Percentiles rank a stretch among this genome's conserved stretches.
Evolutionary conservation across 108 stramenopile genomes (phyloP).

Genomic region (Skeletonema marinoi): DNA sequence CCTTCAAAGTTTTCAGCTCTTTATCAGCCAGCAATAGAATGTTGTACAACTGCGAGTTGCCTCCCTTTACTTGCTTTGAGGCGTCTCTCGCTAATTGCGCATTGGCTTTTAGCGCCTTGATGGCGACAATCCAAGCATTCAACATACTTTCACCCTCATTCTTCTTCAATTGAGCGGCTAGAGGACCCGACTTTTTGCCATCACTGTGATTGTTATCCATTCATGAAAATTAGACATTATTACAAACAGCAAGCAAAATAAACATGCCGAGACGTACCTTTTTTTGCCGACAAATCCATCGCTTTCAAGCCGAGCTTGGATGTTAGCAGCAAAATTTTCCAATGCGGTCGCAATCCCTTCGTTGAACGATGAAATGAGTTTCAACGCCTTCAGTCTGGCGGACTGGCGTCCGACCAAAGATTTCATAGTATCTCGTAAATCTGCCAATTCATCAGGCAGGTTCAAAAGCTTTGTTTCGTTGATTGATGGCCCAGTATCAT

Average conservation of each 20-base stretch:
- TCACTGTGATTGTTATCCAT: constrained; percentile 1
- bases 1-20: constrained; percentile 50
- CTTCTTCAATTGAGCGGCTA: constrained; percentile 22
- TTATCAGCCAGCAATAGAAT: constrained; percentile 44
- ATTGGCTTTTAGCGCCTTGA: constrained; percentile 43
- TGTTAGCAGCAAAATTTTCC: constrained; percentile 24
- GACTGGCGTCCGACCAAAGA: constrained; percentile 40
- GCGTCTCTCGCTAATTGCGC: constrained; percentile 41
- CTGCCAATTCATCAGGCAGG: constrained; percentile 60
- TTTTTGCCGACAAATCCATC: constrained; percentile 32
- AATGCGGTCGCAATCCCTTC: constrained; percentile 42
- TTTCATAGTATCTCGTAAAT: constrained; percentile 62
- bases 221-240: background rate
- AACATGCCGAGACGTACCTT: constrained; percentile 10
- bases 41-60: constrained; percentile 46
- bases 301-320: constrained; percentile 17
- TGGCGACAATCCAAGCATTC: constrained; percentile 41
- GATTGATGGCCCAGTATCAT: constrained; percentile 59
- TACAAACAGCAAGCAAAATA: constrained; percentile 7
- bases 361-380: constrained; percentile 47
- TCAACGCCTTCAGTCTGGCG: constrained; percentile 48
- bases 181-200: constrained; percentile 12
- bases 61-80: constrained; percentile 34
- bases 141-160: constrained; percentile 37
- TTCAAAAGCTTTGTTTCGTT: constrained; percentile 74